Conservation (phyloP, 345 rosid genomes). For the Brassica juncea region DNA sequence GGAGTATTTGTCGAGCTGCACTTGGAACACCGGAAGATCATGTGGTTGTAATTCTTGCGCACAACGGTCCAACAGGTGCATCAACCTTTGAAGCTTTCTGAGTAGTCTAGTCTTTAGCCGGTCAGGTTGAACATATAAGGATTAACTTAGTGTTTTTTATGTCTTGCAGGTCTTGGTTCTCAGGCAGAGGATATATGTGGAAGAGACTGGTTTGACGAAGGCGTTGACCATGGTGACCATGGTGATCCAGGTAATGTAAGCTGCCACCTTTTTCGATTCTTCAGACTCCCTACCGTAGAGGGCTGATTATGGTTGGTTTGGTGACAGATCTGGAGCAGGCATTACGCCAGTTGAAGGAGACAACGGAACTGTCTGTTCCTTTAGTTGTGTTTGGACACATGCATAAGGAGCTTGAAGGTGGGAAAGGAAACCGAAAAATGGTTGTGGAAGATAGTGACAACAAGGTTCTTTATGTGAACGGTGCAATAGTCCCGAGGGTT, state of each 20-base stretch:
- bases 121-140: neutral
- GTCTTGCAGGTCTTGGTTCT: constrained; percentile 77
- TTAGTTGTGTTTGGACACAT: constrained; percentile 88
- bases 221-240: constrained; percentile 90
- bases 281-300: neutral
- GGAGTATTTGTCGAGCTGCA: constrained; percentile 59
- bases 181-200: constrained; percentile 75
- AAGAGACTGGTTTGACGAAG: constrained; percentile 68
- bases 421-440: constrained; percentile 75
- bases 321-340: constrained; percentile 78
- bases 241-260: constrained; percentile 78
- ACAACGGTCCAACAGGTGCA: constrained; percentile 82
- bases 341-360: constrained; percentile 58
- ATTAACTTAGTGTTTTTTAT: constrained; percentile 13
- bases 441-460: constrained; percentile 52
- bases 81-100: constrained; percentile 17
- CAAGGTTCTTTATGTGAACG: constrained; percentile 62
- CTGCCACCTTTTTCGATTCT: constrained; percentile 7
- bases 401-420: constrained; percentile 72
- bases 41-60: constrained; percentile 72
- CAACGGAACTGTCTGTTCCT: constrained; percentile 43
- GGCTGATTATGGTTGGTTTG: constrained; percentile 1
- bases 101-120: constrained; percentile 13
- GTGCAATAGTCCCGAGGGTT: constrained; percentile 82
- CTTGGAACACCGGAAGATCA: constrained; percentile 71